Percentiles rank a stretch among this genome's conserved stretches.
Evolutionary conservation across 2,329 filamentous ascomycete genomes (phyloP).

Genomic region (Alternaria metachromatica): DNA sequence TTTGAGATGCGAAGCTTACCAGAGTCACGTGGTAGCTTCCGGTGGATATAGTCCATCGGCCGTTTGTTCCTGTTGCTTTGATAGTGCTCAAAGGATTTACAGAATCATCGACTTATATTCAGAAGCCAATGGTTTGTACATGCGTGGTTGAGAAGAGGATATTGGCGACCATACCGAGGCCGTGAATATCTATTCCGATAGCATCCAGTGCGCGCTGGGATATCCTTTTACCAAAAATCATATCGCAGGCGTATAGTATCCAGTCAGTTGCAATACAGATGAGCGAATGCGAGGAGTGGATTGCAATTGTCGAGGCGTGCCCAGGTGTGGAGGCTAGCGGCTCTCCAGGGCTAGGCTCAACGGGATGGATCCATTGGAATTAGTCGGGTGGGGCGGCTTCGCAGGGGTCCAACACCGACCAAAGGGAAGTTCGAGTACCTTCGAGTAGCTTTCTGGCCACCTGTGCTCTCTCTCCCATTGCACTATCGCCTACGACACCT

Average conservation of each 20-base stretch:
- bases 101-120: not conserved
- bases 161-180: not conserved
- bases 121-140: not conserved
- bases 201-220: not conserved
- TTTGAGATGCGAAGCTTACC: not conserved
- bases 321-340: conserved; percentile 13
- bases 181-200: too few species aligned
- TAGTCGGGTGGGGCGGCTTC: conserved; percentile 7
- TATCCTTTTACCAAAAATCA: not conserved
- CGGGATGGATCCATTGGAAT: not conserved
- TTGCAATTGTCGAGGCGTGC: not conserved
- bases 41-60: not conserved
- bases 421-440: conserved; percentile 23
- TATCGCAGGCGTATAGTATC: not conserved
- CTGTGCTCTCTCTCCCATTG: conserved; percentile 10
- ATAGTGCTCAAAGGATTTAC: not conserved
- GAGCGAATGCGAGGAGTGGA: not conserved
- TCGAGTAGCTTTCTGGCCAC: conserved; percentile 21
- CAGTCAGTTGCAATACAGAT: not conserved
- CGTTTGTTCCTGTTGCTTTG: not conserved
- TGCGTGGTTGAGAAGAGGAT: not conserved
- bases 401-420: conserved; percentile 13
- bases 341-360: not conserved
- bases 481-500: not conserved
- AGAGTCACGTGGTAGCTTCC: not conserved